Conservation (phyloP, 495 filamentous ascomycete genomes). For the Evernia prunastri region DNA sequence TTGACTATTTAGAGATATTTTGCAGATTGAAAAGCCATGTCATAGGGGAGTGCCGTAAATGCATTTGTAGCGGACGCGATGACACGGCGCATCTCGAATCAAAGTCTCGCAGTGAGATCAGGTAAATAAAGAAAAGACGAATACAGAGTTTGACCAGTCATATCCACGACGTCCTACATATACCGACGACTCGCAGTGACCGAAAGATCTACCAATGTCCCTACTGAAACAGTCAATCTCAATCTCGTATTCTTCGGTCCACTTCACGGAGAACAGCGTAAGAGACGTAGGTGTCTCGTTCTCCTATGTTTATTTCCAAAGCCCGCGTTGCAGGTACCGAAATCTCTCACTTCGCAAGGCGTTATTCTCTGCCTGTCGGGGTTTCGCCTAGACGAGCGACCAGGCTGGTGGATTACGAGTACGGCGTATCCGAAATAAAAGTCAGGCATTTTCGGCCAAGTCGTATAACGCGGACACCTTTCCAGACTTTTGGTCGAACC, state of each 20-base stretch:
- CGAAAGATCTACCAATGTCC: neutral
- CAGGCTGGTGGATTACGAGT: neutral
- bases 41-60: neutral
- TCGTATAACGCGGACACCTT: neutral
- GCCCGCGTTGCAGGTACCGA: neutral
- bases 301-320: neutral
- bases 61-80: neutral
- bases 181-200: neutral
- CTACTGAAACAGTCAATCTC: neutral
- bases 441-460: neutral
- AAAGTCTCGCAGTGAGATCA: neutral
- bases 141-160: neutral
- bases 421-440: neutral
- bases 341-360: neutral
- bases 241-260: neutral
- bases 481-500: neutral
- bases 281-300: neutral
- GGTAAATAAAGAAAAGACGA: neutral
- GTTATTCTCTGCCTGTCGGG: neutral
- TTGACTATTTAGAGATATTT: neutral
- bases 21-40: neutral
- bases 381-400: neutral
- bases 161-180: neutral
- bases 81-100: neutral
- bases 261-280: neutral